A percentile compares a stretch with the other conserved stretches of the same genome.
Conservation (phyloP, 2,329 filamentous ascomycete species). For the Fusarium illudens region DNA sequence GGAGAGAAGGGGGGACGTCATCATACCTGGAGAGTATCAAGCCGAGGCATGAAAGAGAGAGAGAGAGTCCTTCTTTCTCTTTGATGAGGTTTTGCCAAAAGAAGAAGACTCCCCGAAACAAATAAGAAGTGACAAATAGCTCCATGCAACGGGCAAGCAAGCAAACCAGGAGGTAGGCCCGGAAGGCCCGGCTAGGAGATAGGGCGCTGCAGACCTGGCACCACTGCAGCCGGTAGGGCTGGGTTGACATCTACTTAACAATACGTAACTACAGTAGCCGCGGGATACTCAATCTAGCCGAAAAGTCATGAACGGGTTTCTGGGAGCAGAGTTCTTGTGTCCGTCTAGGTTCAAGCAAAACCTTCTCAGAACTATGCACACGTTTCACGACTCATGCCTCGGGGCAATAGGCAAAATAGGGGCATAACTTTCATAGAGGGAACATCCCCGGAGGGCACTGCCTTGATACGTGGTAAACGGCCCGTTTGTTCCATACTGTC, state of each 20-base stretch:
- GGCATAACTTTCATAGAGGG: neutral
- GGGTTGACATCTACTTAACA: neutral
- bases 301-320: neutral
- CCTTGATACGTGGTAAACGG: conserved; percentile 1
- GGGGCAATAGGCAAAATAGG: neutral
- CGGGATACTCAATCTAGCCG: neutral
- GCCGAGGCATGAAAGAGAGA: neutral
- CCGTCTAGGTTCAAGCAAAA: too few relatives aligned
- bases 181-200: neutral
- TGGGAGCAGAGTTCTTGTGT: too few relatives aligned
- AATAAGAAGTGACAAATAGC: neutral
- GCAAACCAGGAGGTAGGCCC: neutral
- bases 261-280: too few relatives aligned
- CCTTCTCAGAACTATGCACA: too few relatives aligned
- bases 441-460: neutral
- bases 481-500: conserved; percentile 11
- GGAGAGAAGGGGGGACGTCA: neutral
- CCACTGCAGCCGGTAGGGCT: conserved; percentile 26
- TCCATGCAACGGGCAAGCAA: neutral
- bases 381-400: neutral
- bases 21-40: conserved; percentile 1
- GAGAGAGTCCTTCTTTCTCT: neutral
- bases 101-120: neutral
- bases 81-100: neutral
- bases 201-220: conserved; percentile 4